Conservation (phyloP, 169 alveolate genomes). For the Plasmodium ovale region DNA sequence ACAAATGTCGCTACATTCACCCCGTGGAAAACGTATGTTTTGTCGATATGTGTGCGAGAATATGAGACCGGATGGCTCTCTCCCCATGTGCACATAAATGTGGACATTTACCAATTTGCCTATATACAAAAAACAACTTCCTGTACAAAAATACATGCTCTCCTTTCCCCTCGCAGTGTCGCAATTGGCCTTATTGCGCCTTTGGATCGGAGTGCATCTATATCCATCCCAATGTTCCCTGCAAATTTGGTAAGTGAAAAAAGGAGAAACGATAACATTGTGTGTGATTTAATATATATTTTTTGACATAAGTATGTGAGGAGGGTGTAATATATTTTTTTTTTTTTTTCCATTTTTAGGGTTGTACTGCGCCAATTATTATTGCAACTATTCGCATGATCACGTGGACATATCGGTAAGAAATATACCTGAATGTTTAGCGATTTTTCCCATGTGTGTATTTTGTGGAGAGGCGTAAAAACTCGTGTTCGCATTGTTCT, state of each 20-base stretch:
- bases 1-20: slow-evolving; percentile 87
- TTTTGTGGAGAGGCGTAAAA: neutral
- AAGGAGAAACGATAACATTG: too few relatives aligned
- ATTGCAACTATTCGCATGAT: slow-evolving; percentile 56
- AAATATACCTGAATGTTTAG: neutral
- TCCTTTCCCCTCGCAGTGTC: slow-evolving; percentile 68
- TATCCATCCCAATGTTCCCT: slow-evolving; percentile 82
- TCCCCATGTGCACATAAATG: too few relatives aligned
- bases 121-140: too few relatives aligned
- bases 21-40: slow-evolving; percentile 82
- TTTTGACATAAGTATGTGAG: too few relatives aligned
- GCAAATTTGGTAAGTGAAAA: slow-evolving; percentile 78
- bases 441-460: neutral
- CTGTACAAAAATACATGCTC: neutral
- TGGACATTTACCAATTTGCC: too few relatives aligned
- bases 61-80: too few relatives aligned
- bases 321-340: neutral
- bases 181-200: slow-evolving; percentile 84
- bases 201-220: slow-evolving; percentile 83
- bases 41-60: too few relatives aligned
- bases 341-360: slow-evolving; percentile 18
- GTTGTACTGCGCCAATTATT: slow-evolving; percentile 42
- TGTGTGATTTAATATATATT: too few relatives aligned
- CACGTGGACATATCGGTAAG: slow-evolving; percentile 48
- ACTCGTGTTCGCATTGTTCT: neutral